These are phyloP conservation scores for Phanerochaete carnosa DNA, from an alignment of 768 basidiomycete genomes.

Conservation along the genomic window DNA sequence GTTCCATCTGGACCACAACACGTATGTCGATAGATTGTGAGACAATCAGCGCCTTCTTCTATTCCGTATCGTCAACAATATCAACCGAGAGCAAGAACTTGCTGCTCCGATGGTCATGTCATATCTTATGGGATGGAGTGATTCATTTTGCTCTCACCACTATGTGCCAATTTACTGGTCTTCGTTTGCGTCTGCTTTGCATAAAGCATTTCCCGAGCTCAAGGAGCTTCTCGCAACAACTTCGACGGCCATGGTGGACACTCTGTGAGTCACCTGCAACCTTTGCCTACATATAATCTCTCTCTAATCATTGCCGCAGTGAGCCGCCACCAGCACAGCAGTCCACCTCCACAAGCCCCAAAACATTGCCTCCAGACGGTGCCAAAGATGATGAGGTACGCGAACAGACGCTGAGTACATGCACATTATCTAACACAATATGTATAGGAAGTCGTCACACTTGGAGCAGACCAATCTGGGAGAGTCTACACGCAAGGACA, in stretches of 20 bases:
- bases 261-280: no score
- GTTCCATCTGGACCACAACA: constrained; percentile 21
- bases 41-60: constrained; percentile 29
- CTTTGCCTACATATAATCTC: no score
- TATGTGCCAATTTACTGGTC: constrained; percentile 36
- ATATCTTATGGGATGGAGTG: constrained; percentile 44
- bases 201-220: constrained; percentile 20
- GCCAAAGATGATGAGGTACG: no score
- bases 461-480: neutral
- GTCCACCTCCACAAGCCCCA: no score
- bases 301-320: no score
- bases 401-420: neutral
- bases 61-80: constrained; percentile 26
- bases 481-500: constrained; percentile 13
- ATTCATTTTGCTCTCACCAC: constrained; percentile 33
- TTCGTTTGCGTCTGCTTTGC: constrained; percentile 19
- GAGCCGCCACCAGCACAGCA: no score
- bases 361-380: no score
- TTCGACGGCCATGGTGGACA: neutral
- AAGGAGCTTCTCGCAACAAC: neutral
- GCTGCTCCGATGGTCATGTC: constrained; percentile 35
- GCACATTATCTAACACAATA: no score
- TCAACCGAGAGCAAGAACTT: constrained; percentile 37
- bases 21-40: constrained; percentile 17
- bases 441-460: constrained; percentile 9